phyloP scores from a whole-genome alignment of 1,284 basidiomycete species.

The Crucibulum parvulum region DNA sequence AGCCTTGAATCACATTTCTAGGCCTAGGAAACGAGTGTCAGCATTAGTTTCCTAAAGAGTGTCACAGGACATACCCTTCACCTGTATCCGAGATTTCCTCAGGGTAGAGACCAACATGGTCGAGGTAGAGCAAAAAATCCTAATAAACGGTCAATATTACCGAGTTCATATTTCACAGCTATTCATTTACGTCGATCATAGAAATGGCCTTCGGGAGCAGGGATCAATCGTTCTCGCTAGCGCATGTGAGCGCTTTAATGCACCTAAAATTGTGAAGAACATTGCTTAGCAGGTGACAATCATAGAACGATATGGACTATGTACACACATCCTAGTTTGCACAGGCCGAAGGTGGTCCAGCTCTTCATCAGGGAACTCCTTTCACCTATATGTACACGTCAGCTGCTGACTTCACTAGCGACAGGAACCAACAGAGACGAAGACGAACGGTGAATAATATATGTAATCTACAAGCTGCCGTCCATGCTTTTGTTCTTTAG shows the following conservation, averaged over 20 bases:
- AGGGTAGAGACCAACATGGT: constrained; percentile 86
- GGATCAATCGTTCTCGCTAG: constrained; percentile 74
- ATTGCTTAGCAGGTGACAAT: neutral
- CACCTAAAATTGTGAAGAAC: constrained; percentile 60
- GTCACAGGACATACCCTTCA: constrained; percentile 60
- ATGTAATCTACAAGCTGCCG: constrained; percentile 92
- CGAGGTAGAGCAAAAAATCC: constrained; percentile 83
- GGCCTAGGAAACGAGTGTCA: constrained; percentile 47
- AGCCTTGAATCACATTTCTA: constrained; percentile 87
- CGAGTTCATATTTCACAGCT: neutral
- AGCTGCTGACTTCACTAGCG: neutral
- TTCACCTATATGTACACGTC: constrained; percentile 53
- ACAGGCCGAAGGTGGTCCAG: constrained; percentile 83
- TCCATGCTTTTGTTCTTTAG: constrained; percentile 85
- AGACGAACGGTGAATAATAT: constrained; percentile 78
- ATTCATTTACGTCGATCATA: constrained; percentile 78
- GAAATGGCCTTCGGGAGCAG: constrained; percentile 74
- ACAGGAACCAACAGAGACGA: neutral
- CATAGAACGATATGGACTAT: neutral
- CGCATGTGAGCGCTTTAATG: constrained; percentile 87
- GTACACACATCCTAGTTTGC: constrained; percentile 73
- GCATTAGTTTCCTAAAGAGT: neutral
- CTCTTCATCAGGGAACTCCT: constrained; percentile 85
- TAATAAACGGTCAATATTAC: constrained; percentile 24
- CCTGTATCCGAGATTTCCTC: constrained; percentile 86